Base-by-base conservation (phyloP, 768 basidiomycete species). In the Suillus subaureus region DNA sequence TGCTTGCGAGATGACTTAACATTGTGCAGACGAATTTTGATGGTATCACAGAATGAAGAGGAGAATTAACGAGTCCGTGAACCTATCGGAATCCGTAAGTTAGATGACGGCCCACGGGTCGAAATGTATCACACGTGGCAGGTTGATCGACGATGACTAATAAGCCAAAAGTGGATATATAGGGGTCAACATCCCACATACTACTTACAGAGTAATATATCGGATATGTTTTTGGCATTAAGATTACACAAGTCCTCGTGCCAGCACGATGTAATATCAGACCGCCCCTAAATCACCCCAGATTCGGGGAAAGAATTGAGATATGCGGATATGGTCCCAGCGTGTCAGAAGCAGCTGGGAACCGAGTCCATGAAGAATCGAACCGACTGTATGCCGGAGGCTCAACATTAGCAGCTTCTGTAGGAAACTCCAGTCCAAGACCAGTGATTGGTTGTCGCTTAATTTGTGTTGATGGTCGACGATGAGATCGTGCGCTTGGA, bases 241-340 rank as follows among this genome's bases (percentile, higher is more conserved):
- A 55, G 5, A 33, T 33, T 55, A 31, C 18, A 37, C 21, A 12
- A 55, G 12, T 55, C 12, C 1, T 55, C 18, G 26, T 6, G 12
- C 26, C 9, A 28, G 23, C 16, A 42, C 18, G 40, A 40, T 16
- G 7, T 3, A 37, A 57, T 37, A 23, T 23, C 23, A 37, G n/a
- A 26, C 5, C 4, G 2, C 3, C 26, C 4, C 21, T 37, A 21
- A 4, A 21, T 60, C 26, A 60, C 12, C 35, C 4, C 7, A 57
- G 8, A 57, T 57, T 42, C 35, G 21, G 54, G 33, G 54, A 18
- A 5, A 75, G 40, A 37, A 56, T 9, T 26, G 77, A 62, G 47
- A 68, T 21, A 3, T 70, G 66, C 1, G 77, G 75, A 40, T 76
- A 77, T 60, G 77, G 75, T 6, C 77, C 77, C 61, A 76, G 39